Percentiles rank a stretch among this genome's conserved stretches.
Evolutionary conservation across 2,329 filamentous ascomycete species (phyloP).

Genomic region (Raffaelea arxii): DNA sequence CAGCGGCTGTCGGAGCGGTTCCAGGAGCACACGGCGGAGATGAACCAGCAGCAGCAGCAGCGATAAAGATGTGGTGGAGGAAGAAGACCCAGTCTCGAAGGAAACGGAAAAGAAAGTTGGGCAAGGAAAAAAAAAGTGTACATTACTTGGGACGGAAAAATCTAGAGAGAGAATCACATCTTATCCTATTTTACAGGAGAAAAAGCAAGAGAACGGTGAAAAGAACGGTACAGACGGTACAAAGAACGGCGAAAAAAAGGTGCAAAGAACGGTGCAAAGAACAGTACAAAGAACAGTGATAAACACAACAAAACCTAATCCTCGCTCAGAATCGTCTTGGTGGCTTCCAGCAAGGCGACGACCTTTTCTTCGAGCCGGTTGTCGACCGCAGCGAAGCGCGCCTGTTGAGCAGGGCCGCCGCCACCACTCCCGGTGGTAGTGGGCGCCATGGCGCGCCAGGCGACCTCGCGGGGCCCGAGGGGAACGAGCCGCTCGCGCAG

Average conservation of each 20-base stretch:
- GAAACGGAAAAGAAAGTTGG: background rate
- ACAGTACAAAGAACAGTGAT: background rate
- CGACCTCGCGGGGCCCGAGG: slow-evolving; percentile 60
- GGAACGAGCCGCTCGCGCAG: slow-evolving; percentile 66
- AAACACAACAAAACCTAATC: slow-evolving; percentile 18
- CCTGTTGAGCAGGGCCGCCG: no score
- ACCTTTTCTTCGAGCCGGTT: slow-evolving; percentile 69
- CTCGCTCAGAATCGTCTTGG: slow-evolving; percentile 45
- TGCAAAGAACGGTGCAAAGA: background rate
- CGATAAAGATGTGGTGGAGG: slow-evolving; percentile 22
- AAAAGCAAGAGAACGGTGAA: no score
- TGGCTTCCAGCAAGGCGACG: slow-evolving; percentile 55
- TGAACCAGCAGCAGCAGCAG: slow-evolving; percentile 40
- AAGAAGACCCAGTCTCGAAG: no score
- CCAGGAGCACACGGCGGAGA: slow-evolving; percentile 56
- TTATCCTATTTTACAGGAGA: no score
- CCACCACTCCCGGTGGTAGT: no score
- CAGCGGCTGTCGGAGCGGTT: slow-evolving; percentile 89
- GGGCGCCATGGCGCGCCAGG: slow-evolving; percentile 40
- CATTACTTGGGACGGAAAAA: no score
- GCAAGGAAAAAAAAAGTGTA: background rate
- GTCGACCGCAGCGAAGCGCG: slow-evolving; percentile 33
- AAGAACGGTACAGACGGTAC: no score
- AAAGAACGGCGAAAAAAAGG: no score
- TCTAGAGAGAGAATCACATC: no score